Evolutionary conservation across 305 asterid species (phyloP), one percentile per base, ranked within the genome.

Genomic region (Vinca major): DNA sequence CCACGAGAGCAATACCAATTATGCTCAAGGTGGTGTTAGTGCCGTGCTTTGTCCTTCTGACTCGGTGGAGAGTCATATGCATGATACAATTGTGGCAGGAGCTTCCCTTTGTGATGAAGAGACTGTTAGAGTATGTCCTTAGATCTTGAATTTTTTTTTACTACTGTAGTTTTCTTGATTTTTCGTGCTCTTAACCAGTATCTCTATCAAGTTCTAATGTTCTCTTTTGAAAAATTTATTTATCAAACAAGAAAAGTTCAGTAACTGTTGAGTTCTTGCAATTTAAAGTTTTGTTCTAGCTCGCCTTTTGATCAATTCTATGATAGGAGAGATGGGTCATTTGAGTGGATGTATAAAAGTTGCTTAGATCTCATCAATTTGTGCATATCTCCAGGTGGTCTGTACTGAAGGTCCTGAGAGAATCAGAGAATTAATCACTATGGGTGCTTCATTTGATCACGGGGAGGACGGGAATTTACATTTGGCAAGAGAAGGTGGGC

Each of bases 381-480:
- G 50, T 72, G 63, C 49, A 43, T 73, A 41, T 63, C 62, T 71
- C 63, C 86, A 94, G 98, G 95, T 94, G 69, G 99, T 94, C 70
- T 94, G 99, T 71, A 91, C 98, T 11, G 99, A 94, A 84, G 99
- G 99, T 67, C 97, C 98, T 37, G 97, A 91, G 67, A 91, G 99
- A 81, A 89, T 94, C 72, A 85, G 83, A 72, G 98, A 94, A 79
- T 75, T 94, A 81, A 91, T 94, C 33, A 92, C 98, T 21, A 94
- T 94, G 96, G 99, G 99, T 60, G 98, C 98, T 80, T 91, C 98
- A 21, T 91, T 94, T 77, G 98, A 94, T 80, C 98, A 91, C 41
- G 96, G 96, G 69, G 92, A 91, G 74, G 99, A 94, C 76, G 99
- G 99, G 40, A 91, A 94, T 75, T 80, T 91, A 80, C 98, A 94